phyloP scores from a whole-genome alignment of 306 rosid species.

The Vachellia collinsii region DNA sequence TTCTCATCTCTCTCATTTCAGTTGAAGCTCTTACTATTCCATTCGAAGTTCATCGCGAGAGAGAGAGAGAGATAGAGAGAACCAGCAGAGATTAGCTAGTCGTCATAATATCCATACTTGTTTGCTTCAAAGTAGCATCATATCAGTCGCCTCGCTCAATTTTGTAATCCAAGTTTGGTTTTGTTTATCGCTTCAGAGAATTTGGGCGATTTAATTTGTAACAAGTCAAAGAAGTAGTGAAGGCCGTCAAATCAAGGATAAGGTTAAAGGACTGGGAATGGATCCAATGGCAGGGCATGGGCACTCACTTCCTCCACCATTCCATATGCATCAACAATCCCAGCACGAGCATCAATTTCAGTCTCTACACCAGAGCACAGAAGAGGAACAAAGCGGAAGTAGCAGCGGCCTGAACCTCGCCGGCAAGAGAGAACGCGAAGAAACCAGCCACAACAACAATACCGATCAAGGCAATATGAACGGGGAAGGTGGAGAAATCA shows the following conservation, averaged over 20 bases:
- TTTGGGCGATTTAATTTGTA: background rate
- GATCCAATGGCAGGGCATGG: constrained; percentile 64
- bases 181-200: background rate
- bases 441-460: constrained; percentile 43
- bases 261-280: constrained; percentile 41
- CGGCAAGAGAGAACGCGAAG: constrained; percentile 65
- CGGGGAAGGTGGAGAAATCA: constrained; percentile 54
- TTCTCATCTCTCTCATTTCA: background rate
- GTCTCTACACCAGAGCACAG: constrained; percentile 55
- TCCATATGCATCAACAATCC: constrained; percentile 69
- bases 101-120: background rate
- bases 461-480: constrained; percentile 31
- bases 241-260: background rate
- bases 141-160: background rate
- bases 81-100: background rate
- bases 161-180: background rate
- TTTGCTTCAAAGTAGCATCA: background rate
- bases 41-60: background rate
- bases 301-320: constrained; percentile 92
- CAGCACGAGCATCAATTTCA: constrained; percentile 52
- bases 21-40: background rate
- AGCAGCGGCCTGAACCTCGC: constrained; percentile 61
- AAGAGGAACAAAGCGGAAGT: constrained; percentile 82
- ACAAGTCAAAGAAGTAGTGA: background rate
- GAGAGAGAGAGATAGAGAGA: background rate